phyloP scores from a whole-genome alignment of 768 basidiomycete genomes.

The Mycena epipterygia region DNA sequence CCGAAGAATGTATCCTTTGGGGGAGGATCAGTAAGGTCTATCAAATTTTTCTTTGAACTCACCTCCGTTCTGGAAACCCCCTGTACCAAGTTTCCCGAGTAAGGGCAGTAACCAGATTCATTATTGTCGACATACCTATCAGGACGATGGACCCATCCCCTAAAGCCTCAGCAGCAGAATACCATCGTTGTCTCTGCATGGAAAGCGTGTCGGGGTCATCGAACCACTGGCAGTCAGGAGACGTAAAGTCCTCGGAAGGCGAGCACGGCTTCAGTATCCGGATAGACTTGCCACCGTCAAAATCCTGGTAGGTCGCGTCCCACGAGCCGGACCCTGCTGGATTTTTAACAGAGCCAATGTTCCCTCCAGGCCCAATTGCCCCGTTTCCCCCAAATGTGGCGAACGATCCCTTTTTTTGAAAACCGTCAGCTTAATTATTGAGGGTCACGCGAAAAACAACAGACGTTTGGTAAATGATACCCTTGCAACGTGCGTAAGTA shows the following conservation, averaged over 20 bases:
- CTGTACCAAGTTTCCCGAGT: no score
- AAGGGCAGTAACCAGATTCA: no score
- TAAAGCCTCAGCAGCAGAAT: conserved; percentile 80
- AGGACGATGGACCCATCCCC: conserved; percentile 84
- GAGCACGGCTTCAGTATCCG: conserved; percentile 87
- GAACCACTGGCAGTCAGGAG: conserved; percentile 75
- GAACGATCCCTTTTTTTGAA: conserved; percentile 55
- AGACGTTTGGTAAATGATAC: conserved; percentile 75
- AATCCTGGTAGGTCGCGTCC: conserved; percentile 81
- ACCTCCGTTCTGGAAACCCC: conserved; percentile 80
- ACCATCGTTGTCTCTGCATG: conserved; percentile 82
- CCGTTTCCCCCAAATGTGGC: conserved; percentile 84
- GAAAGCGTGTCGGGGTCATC: conserved; percentile 70
- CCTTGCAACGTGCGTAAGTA: background rate
- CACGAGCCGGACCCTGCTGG: conserved; percentile 62
- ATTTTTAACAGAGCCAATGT: conserved; percentile 62
- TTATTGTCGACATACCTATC: no score
- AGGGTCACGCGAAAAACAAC: background rate
- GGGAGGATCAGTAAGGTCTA: background rate
- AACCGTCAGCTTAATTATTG: no score
- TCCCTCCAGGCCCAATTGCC: conserved; percentile 75
- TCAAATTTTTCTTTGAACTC: background rate
- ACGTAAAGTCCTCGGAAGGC: conserved; percentile 58
- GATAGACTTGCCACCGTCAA: conserved; percentile 84
- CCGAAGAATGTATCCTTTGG: conserved; percentile 70